Evolutionary conservation across 176 grass and related monocot genomes (phyloP).

Genomic region (Ensete ventricosum): DNA sequence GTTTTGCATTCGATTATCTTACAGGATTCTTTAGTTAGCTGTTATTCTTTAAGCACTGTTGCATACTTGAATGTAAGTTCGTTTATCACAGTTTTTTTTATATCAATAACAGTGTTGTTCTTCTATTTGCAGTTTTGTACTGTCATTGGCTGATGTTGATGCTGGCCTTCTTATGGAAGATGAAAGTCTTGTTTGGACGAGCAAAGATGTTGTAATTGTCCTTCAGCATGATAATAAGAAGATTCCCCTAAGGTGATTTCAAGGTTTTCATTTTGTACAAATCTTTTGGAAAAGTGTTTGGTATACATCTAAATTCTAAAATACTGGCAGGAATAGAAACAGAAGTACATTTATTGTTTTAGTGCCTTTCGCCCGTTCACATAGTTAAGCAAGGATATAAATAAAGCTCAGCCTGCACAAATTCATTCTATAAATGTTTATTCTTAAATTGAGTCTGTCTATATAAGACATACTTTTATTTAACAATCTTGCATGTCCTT

Average conservation of each 20-base stretch:
- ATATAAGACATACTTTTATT: too few relatives aligned
- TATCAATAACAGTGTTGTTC: neutral
- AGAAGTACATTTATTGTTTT: too few relatives aligned
- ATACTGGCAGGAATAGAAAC: neutral
- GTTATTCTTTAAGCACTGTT: neutral
- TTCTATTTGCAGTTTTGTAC: slow-evolving; percentile 63
- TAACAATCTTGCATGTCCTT: too few relatives aligned
- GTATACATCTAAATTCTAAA: neutral
- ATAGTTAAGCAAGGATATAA: too few relatives aligned
- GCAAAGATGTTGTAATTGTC: slow-evolving; percentile 93
- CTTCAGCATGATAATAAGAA: slow-evolving; percentile 86
- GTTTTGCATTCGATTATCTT: neutral
- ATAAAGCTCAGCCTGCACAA: too few relatives aligned
- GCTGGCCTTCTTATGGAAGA: slow-evolving; percentile 97
- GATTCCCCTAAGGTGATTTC: slow-evolving; percentile 78
- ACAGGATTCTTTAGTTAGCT: neutral
- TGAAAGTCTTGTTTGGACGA: slow-evolving; percentile 99
- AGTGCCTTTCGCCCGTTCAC: too few relatives aligned
- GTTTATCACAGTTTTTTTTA: neutral
- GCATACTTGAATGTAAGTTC: neutral
- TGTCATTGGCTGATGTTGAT: slow-evolving; percentile 87
- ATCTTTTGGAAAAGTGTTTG: neutral
- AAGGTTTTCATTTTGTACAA: neutral
- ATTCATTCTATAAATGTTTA: too few relatives aligned
- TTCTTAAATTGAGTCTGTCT: too few relatives aligned